A percentile compares a stretch with the other conserved stretches of the same genome.
phyloP scores from a whole-genome alignment of 2,329 filamentous ascomycete species.

The Neofusicoccum laricinum region DNA sequence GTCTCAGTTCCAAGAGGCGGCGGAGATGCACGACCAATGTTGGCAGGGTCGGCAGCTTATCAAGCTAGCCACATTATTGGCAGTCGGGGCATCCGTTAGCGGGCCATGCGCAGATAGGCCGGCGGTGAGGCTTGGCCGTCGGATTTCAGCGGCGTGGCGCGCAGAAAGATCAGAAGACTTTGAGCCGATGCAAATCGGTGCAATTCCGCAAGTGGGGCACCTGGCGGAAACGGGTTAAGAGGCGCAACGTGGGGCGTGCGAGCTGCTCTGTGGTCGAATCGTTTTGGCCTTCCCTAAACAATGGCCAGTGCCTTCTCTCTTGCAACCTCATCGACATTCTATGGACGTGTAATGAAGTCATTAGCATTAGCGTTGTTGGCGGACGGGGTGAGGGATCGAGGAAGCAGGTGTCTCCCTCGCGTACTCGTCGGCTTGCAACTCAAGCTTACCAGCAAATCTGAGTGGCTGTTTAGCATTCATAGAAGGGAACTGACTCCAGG shows the following conservation, averaged over 20 bases:
- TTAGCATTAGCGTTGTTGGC: no score
- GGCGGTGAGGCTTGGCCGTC: constrained; percentile 7
- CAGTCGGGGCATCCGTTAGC: neutral
- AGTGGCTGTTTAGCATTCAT: no score
- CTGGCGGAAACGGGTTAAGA: neutral
- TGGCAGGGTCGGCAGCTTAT: neutral
- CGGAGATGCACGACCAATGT: constrained; percentile 1
- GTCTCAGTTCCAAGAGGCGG: neutral
- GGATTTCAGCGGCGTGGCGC: constrained; percentile 5
- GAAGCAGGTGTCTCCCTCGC: no score
- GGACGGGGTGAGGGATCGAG: no score
- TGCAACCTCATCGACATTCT: neutral
- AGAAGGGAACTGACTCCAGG: neutral
- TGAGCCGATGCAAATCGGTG: neutral
- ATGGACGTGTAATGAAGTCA: no score
- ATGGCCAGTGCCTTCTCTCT: neutral
- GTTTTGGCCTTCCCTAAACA: neutral
- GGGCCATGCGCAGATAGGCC: constrained; percentile 8
- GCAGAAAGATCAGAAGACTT: neutral
- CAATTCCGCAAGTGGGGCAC: neutral
- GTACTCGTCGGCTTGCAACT: no score
- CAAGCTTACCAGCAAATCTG: no score
- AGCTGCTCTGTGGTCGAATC: neutral
- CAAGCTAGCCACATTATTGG: neutral
- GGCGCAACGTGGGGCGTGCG: neutral